Evolutionary conservation across 2,329 filamentous ascomycete species (phyloP), one percentile per base, ranked within the genome.

Genomic region (Penicillium sp.): DNA sequence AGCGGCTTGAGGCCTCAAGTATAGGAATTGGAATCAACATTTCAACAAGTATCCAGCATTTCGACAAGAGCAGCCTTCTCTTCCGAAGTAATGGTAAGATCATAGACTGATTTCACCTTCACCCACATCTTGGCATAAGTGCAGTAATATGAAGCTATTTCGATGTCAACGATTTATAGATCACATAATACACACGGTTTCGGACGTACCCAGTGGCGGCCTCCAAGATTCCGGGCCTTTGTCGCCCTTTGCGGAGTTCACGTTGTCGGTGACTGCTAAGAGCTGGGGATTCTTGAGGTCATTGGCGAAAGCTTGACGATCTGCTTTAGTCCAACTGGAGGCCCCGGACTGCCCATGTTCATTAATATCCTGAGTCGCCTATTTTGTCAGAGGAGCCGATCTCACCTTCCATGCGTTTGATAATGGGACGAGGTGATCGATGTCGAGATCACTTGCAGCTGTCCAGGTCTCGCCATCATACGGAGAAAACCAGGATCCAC

Each of bases 341-440:
- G 90, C 90, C 21, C 90, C 90, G 44, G 87, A 69, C 68, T 70
- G 31, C 19, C 8, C 13, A 16, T 23, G 34, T 13, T 39, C 1
- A 27, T 43, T 23, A 55, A 47, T 34, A 13, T 3, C 5, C 7
- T 10, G 3, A 25, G 7, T 7, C 11, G 23, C 39, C 15, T 36
- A 19, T 13, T 7, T 29, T 45, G 16, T 16, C 11, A 38, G 29
- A 11, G 16, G 11, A 7, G 6, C 0, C 4, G 6, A 8, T 16
- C 47, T 9, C 46, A 70, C 90, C 83, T 88, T 85, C 90, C 89
- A 93, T 5, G 90, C 89, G 68, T 92, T 91, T 70, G 87, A 87
- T 59, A 95, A 72, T 0, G 91, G 90, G 3, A 95, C 89, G 75
- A 94, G 81, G 71, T 94, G 91, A 72, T 94, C 91, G 58, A 94